phyloP scores from a whole-genome alignment of 306 rosid genomes.

The Parietaria judaica region DNA sequence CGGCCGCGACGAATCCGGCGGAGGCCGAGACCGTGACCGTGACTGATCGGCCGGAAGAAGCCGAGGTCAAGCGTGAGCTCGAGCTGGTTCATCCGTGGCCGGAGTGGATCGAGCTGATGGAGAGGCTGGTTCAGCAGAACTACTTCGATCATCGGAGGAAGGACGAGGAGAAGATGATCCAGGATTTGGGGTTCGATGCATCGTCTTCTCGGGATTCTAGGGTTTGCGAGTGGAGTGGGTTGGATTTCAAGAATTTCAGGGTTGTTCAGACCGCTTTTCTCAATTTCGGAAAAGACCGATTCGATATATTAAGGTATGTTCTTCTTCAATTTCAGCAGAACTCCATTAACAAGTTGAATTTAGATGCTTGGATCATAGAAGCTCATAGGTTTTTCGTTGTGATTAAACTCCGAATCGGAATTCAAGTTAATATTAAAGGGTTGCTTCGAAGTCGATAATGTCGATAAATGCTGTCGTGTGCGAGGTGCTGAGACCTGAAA shows the following conservation, averaged over 20 bases:
- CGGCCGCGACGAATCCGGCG: not conserved
- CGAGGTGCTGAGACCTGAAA: conserved; percentile 25
- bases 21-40: conserved; percentile 1
- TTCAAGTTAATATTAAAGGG: not conserved
- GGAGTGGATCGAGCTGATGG: conserved; percentile 92
- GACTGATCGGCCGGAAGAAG: conserved; percentile 7
- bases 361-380: no score
- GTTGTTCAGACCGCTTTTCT: conserved; percentile 66
- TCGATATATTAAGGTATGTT: conserved; percentile 77
- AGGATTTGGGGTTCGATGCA: conserved; percentile 47
- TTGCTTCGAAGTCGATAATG: no score
- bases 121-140: conserved; percentile 80
- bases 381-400: no score
- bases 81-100: conserved; percentile 96
- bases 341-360: no score
- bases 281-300: conserved; percentile 89
- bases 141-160: conserved; percentile 75
- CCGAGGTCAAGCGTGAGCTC: conserved; percentile 24
- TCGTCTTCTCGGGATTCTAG: conserved; percentile 10
- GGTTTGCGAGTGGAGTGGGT: conserved; percentile 20
- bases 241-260: conserved; percentile 65
- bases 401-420: not conserved
- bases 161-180: conserved; percentile 70
- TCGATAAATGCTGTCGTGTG: not conserved
- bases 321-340: not conserved